Evolutionary conservation across 2,329 filamentous ascomycete genomes (phyloP).

Genomic region (Nemania sp.): DNA sequence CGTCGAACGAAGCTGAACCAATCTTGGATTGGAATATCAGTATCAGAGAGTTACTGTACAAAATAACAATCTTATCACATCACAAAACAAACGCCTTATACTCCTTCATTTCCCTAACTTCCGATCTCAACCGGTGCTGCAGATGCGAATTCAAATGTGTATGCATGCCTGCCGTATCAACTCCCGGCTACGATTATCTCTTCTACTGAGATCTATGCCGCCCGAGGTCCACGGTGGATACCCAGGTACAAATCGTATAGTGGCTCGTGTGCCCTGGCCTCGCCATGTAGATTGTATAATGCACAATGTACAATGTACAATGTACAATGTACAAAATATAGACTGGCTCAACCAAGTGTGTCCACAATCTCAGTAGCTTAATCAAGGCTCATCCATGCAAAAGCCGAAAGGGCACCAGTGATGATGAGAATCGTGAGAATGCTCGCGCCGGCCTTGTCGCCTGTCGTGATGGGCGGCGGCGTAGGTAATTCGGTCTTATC

Average conservation of each 20-base stretch:
- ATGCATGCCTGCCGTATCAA: neutral
- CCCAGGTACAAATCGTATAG: neutral
- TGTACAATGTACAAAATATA: neutral
- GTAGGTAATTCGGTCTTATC: constrained; percentile 31
- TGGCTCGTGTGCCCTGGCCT: neutral
- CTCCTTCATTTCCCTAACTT: constrained; percentile 15
- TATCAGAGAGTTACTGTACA: no score
- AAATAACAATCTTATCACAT: constrained; percentile 10
- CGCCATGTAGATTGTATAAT: neutral
- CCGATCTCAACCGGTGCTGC: constrained; percentile 7
- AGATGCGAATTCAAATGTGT: constrained; percentile 18
- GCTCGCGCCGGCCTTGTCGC: constrained; percentile 53
- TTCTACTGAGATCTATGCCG: neutral
- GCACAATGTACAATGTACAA: neutral
- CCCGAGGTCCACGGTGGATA: no score
- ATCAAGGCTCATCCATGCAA: constrained; percentile 54
- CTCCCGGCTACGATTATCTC: neutral
- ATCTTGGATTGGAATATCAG: no score
- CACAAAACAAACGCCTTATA: constrained; percentile 16
- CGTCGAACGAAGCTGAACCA: no score
- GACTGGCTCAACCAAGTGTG: no score
- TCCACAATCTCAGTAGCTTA: constrained; percentile 13
- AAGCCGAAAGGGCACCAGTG: constrained; percentile 46
- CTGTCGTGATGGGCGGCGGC: constrained; percentile 44
- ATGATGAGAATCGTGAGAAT: constrained; percentile 52